Percentiles rank a stretch among this genome's conserved stretches.
Evolutionary conservation across 2,329 filamentous ascomycete genomes (phyloP).

Genomic region (Phyllosticta citrichinensis): DNA sequence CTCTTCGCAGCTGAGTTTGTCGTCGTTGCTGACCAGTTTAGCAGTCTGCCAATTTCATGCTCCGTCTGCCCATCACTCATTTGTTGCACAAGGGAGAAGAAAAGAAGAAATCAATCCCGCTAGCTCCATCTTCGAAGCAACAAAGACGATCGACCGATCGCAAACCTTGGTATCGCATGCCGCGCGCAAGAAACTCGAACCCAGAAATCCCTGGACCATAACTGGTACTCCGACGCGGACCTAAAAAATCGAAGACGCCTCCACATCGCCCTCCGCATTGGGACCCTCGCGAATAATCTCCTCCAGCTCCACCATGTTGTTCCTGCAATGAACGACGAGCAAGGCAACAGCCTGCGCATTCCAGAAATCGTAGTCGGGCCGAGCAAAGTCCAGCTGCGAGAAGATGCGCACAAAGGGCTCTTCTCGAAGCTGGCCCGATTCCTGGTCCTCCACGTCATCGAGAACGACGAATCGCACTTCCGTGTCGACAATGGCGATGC

Average conservation of each 20-base stretch:
- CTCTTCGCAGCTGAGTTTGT: too few relatives aligned
- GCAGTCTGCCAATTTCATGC: too few relatives aligned
- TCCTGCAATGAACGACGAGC: slow-evolving; percentile 43
- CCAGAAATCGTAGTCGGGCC: slow-evolving; percentile 49
- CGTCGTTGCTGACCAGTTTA: too few relatives aligned
- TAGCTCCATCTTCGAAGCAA: too few relatives aligned
- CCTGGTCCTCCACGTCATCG: slow-evolving; percentile 31
- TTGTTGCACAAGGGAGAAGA: too few relatives aligned
- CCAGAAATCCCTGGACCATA: neutral
- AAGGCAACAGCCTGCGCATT: slow-evolving; percentile 49
- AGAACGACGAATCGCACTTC: slow-evolving; percentile 45
- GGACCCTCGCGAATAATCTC: slow-evolving; percentile 17
- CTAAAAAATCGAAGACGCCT: neutral
- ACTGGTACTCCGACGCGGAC: neutral
- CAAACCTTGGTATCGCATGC: neutral
- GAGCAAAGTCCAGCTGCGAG: slow-evolving; percentile 44
- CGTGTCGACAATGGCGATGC: slow-evolving; percentile 43
- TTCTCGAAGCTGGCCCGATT: slow-evolving; percentile 14
- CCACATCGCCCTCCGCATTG: neutral
- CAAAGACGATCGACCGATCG: too few relatives aligned
- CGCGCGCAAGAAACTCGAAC: neutral
- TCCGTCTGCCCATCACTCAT: too few relatives aligned
- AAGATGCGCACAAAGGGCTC: slow-evolving; percentile 31
- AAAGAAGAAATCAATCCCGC: too few relatives aligned
- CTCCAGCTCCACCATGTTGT: slow-evolving; percentile 38